Conservation (phyloP, 441 rosid genomes). For the Brassica balearica region DNA sequence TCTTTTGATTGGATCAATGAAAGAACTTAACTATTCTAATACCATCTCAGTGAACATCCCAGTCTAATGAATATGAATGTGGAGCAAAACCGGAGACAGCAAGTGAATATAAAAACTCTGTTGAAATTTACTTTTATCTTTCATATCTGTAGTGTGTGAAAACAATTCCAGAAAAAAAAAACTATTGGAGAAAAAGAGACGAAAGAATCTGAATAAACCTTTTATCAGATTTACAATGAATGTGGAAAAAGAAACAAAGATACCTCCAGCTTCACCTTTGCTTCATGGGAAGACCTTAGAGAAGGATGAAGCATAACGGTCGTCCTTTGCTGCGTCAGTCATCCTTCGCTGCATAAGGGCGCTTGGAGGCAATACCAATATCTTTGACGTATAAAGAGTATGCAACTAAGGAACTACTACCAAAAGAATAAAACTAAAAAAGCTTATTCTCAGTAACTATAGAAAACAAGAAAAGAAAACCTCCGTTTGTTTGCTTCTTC, state of each 20-base stretch:
- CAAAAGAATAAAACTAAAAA: slow-evolving; percentile 54
- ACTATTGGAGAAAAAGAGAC: slow-evolving; percentile 34
- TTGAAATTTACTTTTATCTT: slow-evolving; percentile 36
- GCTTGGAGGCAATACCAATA: slow-evolving; percentile 35
- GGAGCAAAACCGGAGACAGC: not conserved
- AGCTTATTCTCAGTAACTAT: slow-evolving; percentile 51
- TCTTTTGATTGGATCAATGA: slow-evolving; percentile 29
- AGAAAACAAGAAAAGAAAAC: slow-evolving; percentile 45
- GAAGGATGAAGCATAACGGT: slow-evolving; percentile 31
- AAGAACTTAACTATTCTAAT: not conserved
- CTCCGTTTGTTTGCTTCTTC: slow-evolving; percentile 41
- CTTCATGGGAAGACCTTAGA: slow-evolving; percentile 32
- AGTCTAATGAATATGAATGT: slow-evolving; percentile 8
- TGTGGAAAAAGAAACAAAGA: slow-evolving; percentile 27
- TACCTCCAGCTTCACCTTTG: slow-evolving; percentile 42
- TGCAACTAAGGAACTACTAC: slow-evolving; percentile 42
- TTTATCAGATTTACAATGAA: slow-evolving; percentile 42
- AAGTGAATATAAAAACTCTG: slow-evolving; percentile 16
- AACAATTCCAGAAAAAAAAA: slow-evolving; percentile 29
- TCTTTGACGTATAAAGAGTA: slow-evolving; percentile 45
- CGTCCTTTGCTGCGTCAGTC: slow-evolving; percentile 32
- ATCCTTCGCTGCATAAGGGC: slow-evolving; percentile 19
- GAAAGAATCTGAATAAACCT: slow-evolving; percentile 43
- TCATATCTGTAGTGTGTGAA: slow-evolving; percentile 36
- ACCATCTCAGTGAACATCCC: slow-evolving; percentile 18